Evolutionary conservation across 192 early-diverging fungal genomes (phyloP).

Genomic region (Coemansia sp.): DNA sequence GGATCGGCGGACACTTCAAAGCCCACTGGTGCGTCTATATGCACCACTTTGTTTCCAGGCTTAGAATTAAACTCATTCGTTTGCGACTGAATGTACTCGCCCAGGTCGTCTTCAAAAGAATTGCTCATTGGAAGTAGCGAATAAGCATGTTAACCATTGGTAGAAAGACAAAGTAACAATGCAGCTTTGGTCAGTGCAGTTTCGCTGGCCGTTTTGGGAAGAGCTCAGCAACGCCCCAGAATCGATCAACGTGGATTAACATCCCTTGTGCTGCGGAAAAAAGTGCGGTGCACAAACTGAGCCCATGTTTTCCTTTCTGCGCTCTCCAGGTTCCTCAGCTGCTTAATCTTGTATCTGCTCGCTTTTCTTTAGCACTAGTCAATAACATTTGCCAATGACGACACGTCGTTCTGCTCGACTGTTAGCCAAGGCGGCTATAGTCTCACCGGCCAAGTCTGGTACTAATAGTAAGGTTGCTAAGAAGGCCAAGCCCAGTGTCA

Average conservation of each 20-base stretch:
- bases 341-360: too few species aligned
- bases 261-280: too few species aligned
- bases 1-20: slow-evolving; percentile 43
- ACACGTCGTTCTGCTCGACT: slow-evolving; percentile 34
- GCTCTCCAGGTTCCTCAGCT: too few species aligned
- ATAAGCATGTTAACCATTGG: background rate
- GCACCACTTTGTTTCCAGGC: background rate
- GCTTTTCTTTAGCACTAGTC: too few species aligned
- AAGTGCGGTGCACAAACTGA: too few species aligned
- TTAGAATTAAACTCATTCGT: background rate
- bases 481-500: slow-evolving; percentile 7
- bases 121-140: slow-evolving; percentile 4
- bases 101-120: slow-evolving; percentile 32
- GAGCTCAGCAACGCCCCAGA: too few species aligned
- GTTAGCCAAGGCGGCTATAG: slow-evolving; percentile 13
- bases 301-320: too few species aligned
- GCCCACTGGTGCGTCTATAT: background rate
- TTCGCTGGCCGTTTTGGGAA: too few species aligned
- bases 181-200: too few species aligned
- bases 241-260: too few species aligned
- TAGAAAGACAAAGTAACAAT: too few species aligned
- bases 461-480: background rate
- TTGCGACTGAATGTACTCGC: slow-evolving; percentile 10
- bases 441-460: background rate
- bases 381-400: slow-evolving; percentile 7